A percentile compares a stretch with the other conserved stretches of the same genome.
These are phyloP conservation scores for Morella rubra DNA, from an alignment of 306 rosid genomes.

Conservation along the genomic window DNA sequence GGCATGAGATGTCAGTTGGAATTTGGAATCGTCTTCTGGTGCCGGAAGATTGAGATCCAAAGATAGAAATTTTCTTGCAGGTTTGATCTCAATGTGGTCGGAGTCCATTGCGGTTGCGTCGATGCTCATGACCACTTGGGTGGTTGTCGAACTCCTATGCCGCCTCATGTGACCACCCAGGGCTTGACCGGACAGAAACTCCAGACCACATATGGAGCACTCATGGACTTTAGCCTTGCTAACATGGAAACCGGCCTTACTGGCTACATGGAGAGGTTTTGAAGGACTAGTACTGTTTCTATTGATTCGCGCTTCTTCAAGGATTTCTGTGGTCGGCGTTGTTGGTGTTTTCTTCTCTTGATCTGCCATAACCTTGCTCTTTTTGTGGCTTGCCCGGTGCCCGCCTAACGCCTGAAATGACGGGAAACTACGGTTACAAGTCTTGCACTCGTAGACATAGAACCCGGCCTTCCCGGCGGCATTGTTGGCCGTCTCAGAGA, in stretches of 20 bases:
- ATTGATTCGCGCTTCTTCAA: constrained; percentile 23
- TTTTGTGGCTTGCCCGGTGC: constrained; percentile 93
- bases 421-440: constrained; percentile 77
- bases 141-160: constrained; percentile 44
- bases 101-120: background rate
- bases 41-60: constrained; percentile 96
- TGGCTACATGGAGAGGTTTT: constrained; percentile 31
- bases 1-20: constrained; percentile 39
- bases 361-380: constrained; percentile 33
- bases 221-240: constrained; percentile 64
- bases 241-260: background rate
- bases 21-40: constrained; percentile 70
- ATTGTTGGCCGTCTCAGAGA: constrained; percentile 9
- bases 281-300: constrained; percentile 7
- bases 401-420: constrained; percentile 99
- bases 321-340: constrained; percentile 10
- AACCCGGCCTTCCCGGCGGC: constrained; percentile 30
- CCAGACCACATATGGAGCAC: constrained; percentile 89
- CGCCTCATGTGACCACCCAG: constrained; percentile 96
- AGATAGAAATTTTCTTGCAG: constrained; percentile 45
- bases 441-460: constrained; percentile 77
- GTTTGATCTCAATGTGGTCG: constrained; percentile 24
- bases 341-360: constrained; percentile 31
- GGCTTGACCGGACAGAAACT: constrained; percentile 88
- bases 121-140: constrained; percentile 5